Evolutionary conservation across 257 asterid species (phyloP), one percentile per base, ranked within the genome.

Genomic region (Fraxinus cuspidata): DNA sequence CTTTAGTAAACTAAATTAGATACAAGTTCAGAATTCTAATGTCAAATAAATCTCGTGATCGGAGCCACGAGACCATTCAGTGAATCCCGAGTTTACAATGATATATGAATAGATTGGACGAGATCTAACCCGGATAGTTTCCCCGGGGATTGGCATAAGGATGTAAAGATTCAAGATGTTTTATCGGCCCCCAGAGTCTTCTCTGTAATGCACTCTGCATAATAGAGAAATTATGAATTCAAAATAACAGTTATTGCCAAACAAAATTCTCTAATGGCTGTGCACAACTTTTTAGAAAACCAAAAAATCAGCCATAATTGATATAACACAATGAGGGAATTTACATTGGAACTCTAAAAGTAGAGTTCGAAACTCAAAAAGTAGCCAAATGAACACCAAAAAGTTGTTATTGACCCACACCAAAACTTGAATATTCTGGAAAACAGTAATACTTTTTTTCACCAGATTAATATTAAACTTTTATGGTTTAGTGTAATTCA

Each of bases 141-240:
- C 83, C 94, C 85, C 96, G 87, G 21, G 93, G 92, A 86, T 93
- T 89, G 53, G 98, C 96, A 84, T 85, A 83, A 47, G 98, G 93
- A 74, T 89, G 96, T 72, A 96, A 69, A 56, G 94, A 80, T 79
- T 92, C 94, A 77, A 96, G 94, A 80, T 75, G 88, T 89, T 87
- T 88, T 81, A 91, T 87, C 27, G 97, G 94, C 42, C 92, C 94
- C 99, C 99, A 96, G 65, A 91, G 92, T 79, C 97, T 92, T 85
- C 90, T 86, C 75, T 82, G 44, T 82, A 85, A 82, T 75, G 88
- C 84, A 85, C 65, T 81, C 98, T 96, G 94, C 90, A 86, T 11
- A 79, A 72, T 35, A 10, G 74, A 72, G 68, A 74, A 73, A 77
- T 32, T n/a, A 72, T 44, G 77, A 87, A 78, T 74, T 73, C 60